These are phyloP conservation scores for Colletotrichum plurivorum DNA, from an alignment of 2,329 filamentous ascomycete genomes.

Conservation along the genomic window DNA sequence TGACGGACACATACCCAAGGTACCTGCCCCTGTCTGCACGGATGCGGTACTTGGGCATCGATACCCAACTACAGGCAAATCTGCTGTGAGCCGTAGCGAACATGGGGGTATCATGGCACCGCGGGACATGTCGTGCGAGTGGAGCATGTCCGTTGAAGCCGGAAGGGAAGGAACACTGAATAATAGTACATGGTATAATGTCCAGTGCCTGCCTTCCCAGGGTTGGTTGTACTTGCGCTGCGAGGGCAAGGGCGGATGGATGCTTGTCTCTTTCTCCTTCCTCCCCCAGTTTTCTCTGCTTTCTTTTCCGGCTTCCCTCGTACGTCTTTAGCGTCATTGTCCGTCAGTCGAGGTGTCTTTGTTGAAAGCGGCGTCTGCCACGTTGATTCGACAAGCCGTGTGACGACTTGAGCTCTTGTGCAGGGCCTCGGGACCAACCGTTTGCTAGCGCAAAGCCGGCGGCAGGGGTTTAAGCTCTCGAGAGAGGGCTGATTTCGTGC, in stretches of 20 bases:
- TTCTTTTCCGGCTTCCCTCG: conserved; percentile 14
- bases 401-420: conserved; percentile 61
- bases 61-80: conserved; percentile 28
- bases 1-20: not conserved
- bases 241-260: conserved; percentile 22
- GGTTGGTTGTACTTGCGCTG: not conserved
- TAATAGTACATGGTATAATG: too few relatives aligned
- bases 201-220: not conserved
- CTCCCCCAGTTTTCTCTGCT: conserved; percentile 5
- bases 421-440: conserved; percentile 64
- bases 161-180: conserved; percentile 8
- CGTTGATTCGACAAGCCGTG: conserved; percentile 56
- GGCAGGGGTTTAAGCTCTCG: conserved; percentile 46
- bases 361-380: conserved; percentile 16
- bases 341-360: conserved; percentile 28
- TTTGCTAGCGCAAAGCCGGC: conserved; percentile 53
- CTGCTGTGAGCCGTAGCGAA: conserved; percentile 26
- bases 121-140: conserved; percentile 38
- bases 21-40: not conserved
- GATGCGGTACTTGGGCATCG: conserved; percentile 28
- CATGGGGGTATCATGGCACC: conserved; percentile 32
- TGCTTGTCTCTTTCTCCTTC: conserved; percentile 5
- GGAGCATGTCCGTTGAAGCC: conserved; percentile 25
- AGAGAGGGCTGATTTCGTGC: conserved; percentile 50
- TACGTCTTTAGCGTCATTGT: conserved; percentile 39